Conservation (phyloP, 352 stramenopile genomes). For the Pythium oligandrum region DNA sequence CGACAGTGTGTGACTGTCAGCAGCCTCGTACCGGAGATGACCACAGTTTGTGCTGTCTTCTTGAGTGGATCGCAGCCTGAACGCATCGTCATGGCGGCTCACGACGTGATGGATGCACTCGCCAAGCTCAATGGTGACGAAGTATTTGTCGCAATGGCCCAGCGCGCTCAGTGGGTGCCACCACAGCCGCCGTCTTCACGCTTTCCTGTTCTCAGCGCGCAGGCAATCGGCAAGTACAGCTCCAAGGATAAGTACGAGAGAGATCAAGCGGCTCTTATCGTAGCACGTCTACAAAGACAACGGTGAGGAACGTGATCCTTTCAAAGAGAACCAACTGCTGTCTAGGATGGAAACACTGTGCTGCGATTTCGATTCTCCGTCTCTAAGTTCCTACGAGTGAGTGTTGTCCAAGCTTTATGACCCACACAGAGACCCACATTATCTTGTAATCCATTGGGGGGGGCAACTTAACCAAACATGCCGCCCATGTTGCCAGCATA, state of each 20-base stretch:
- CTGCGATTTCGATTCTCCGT: too few species aligned
- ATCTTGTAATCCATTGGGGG: too few species aligned
- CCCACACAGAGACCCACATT: too few species aligned
- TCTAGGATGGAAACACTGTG: too few species aligned
- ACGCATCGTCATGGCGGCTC: slow-evolving; percentile 31
- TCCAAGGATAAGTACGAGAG: neutral
- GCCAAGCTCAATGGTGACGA: slow-evolving; percentile 62
- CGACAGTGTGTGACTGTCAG: slow-evolving; percentile 37
- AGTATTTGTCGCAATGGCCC: slow-evolving; percentile 56
- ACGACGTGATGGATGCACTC: slow-evolving; percentile 39
- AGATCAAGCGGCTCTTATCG: neutral
- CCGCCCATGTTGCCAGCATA: slow-evolving; percentile 89
- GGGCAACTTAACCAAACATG: slow-evolving; percentile 67
- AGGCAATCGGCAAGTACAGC: neutral
- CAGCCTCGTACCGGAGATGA: slow-evolving; percentile 58
- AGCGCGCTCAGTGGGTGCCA: slow-evolving; percentile 46
- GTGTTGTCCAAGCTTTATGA: too few species aligned
- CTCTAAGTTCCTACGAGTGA: too few species aligned
- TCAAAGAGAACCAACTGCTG: too few species aligned
- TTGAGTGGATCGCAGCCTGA: slow-evolving; percentile 28
- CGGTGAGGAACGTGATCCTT: too few species aligned
- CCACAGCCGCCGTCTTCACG: slow-evolving; percentile 32
- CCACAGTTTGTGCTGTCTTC: slow-evolving; percentile 33
- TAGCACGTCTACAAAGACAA: too few species aligned
- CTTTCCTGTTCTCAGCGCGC: slow-evolving; percentile 29